Evolutionary conservation across 2,329 filamentous ascomycete species (phyloP).

Genomic region (Penicillium sp.): DNA sequence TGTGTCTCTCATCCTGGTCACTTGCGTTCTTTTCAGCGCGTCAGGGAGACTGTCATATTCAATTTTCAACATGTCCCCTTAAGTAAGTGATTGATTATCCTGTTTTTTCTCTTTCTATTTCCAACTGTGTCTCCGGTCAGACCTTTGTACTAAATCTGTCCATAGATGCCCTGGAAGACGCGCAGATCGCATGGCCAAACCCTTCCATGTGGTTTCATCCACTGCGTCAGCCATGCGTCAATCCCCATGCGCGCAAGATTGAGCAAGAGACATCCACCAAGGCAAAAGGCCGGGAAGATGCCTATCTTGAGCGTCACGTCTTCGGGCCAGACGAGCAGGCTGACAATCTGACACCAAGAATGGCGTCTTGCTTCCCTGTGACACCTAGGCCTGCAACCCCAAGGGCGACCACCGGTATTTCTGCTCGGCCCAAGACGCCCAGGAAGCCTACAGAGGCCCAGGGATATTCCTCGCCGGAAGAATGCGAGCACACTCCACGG

Average conservation of each 20-base stretch:
- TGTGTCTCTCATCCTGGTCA: constrained; percentile 53
- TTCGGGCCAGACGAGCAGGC: too few species aligned
- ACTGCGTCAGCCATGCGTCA: constrained; percentile 29
- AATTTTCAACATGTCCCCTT: constrained; percentile 80
- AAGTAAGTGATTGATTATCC: constrained; percentile 42
- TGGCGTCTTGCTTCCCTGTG: too few species aligned
- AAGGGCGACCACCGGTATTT: too few species aligned
- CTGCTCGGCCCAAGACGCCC: too few species aligned
- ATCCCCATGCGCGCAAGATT: constrained; percentile 22
- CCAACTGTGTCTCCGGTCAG: too few species aligned
- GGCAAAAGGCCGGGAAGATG: constrained; percentile 46
- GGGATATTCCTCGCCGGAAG: too few species aligned
- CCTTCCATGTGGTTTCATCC: constrained; percentile 58
- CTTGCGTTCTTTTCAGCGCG: constrained; percentile 53
- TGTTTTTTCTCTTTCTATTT: too few species aligned
- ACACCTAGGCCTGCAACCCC: too few species aligned
- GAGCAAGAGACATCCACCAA: constrained; percentile 20
- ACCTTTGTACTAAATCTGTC: constrained; percentile 9
- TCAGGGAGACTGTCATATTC: constrained; percentile 70
- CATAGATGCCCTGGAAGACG: constrained; percentile 64
- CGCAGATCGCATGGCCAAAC: constrained; percentile 75
- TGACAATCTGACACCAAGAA: too few species aligned
- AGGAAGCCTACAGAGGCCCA: too few species aligned
- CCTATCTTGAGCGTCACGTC: constrained; percentile 35
- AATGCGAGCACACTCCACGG: too few species aligned